A percentile compares a stretch with the other conserved stretches of the same genome.
Conservation (phyloP, 768 basidiomycete genomes). For the Trametopsis cervina region DNA sequence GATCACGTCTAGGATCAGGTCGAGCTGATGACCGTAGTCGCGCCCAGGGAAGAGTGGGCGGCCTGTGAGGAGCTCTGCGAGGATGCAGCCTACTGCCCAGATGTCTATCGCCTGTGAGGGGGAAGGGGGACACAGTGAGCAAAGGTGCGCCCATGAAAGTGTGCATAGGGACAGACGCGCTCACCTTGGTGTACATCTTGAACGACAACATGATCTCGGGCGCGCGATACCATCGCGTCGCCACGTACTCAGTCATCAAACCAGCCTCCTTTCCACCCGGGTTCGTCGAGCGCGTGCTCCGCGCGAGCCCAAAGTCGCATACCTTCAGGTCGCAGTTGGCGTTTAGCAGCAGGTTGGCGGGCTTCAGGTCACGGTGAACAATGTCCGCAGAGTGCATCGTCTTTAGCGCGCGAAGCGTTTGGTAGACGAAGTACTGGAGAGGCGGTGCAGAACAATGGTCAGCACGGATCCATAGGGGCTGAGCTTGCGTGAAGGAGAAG, state of each 20-base stretch:
- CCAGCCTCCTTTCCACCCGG: slow-evolving; percentile 56
- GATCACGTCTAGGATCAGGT: slow-evolving; percentile 83
- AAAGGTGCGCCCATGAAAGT: not conserved
- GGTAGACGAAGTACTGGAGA: slow-evolving; percentile 69
- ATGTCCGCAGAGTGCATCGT: slow-evolving; percentile 86
- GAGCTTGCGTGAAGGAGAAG: not conserved
- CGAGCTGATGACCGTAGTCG: slow-evolving; percentile 82
- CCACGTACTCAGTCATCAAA: slow-evolving; percentile 80
- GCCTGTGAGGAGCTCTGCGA: slow-evolving; percentile 77
- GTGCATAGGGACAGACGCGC: slow-evolving; percentile 11
- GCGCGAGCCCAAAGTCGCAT: slow-evolving; percentile 82
- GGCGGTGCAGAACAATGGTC: not conserved
- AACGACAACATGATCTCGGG: slow-evolving; percentile 95
- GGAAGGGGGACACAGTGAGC: not conserved
- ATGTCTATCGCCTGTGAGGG: slow-evolving; percentile 52
- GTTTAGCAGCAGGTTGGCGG: slow-evolving; percentile 83
- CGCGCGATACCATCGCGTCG: slow-evolving; percentile 89
- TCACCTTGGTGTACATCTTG: slow-evolving; percentile 78
- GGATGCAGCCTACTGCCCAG: slow-evolving; percentile 70
- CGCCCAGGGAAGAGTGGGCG: slow-evolving; percentile 85
- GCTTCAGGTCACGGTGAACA: slow-evolving; percentile 73
- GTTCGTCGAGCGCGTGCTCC: slow-evolving; percentile 51
- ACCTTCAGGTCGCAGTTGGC: slow-evolving; percentile 87
- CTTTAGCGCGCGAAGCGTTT: slow-evolving; percentile 81
- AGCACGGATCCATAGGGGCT: not conserved